phyloP scores from a whole-genome alignment of 1,284 basidiomycete species.

The Ustilago trichophora region DNA sequence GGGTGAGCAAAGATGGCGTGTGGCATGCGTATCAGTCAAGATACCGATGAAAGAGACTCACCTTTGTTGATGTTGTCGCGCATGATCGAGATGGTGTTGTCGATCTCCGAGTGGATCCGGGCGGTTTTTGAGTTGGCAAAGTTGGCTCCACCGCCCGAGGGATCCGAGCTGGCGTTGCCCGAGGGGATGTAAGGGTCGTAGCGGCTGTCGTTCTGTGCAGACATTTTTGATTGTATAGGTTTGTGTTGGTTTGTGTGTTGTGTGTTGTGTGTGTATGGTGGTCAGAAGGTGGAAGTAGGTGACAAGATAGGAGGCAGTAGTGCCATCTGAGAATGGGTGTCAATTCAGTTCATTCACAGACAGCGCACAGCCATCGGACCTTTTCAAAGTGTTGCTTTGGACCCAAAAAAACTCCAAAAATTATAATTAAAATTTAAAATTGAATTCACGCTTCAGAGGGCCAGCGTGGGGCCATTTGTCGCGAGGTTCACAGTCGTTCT shows the following conservation, averaged over 20 bases:
- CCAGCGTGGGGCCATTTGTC: background rate
- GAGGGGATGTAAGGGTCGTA: constrained; percentile 65
- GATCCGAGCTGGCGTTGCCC: constrained; percentile 50
- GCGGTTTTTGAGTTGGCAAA: constrained; percentile 61
- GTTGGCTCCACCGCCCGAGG: constrained; percentile 45
- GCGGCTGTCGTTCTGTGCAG: constrained; percentile 48
- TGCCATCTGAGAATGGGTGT: too few species aligned
- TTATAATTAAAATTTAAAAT: too few species aligned
- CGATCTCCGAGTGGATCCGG: constrained; percentile 64
- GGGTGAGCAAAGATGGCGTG: background rate
- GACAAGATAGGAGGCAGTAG: background rate
- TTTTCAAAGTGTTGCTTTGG: too few species aligned
- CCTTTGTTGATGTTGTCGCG: constrained; percentile 82
- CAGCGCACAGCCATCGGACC: background rate
- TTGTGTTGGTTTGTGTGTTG: constrained; percentile 1
- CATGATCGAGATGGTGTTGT: constrained; percentile 79
- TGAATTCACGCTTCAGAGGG: too few species aligned
- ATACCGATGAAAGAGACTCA: too few species aligned
- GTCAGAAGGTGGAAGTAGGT: too few species aligned
- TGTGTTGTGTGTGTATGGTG: too few species aligned
- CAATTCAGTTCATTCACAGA: too few species aligned
- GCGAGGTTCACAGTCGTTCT: too few species aligned
- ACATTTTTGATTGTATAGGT: constrained; percentile 43
- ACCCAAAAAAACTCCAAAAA: too few species aligned
- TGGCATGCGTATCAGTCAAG: background rate